Evolutionary conservation across 306 rosid genomes (phyloP), one percentile per base, ranked within the genome.

Genomic region (Rosa lucieae): DNA sequence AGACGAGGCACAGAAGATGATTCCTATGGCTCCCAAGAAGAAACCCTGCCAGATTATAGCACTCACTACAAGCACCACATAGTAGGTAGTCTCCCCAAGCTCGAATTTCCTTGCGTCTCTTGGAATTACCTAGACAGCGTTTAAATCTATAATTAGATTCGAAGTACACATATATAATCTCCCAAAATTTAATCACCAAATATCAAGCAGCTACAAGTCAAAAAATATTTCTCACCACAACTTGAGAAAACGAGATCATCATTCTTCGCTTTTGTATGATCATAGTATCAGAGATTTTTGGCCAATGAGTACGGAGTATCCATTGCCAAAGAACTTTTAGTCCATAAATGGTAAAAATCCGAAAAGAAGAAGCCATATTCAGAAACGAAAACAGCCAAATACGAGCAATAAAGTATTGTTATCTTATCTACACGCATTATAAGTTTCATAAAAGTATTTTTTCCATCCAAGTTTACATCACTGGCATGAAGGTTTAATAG

Each of bases 1-100:
- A 29, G 98, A 92, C 0, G 97, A 94, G 0, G 93, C 83, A 15
- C 89, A 94, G 49, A 91, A 94, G 66, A 92, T 82, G 56, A 94
- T 80, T 73, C 97, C 98, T 8, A 91, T 80, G 5, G 88, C 91
- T 69, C 97, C 98, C 53, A 94, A 12, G 86, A 89, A 94, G 87
- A 92, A 94, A 47, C 48, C 56, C 67, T 92, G 97, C 94, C 93
- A 94, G 40, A 87, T 55, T 47, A 94, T 71, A 17, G 91, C 91
- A 73, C 85, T 85, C 67, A 59, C 67, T 44, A 80, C 92, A 3
- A 92, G 40, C 80, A 92, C 82, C 39, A 85, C 74, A 23, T 92
- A 94, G 74, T 90, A 94, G 67, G 59, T 88, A 0, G 85, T 85
- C 73, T 87, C 89, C 32, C 97, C 94, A 0, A 89, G 82, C 68